phyloP scores from a whole-genome alignment of 305 asterid genomes.

The Fraxinus sp. region DNA sequence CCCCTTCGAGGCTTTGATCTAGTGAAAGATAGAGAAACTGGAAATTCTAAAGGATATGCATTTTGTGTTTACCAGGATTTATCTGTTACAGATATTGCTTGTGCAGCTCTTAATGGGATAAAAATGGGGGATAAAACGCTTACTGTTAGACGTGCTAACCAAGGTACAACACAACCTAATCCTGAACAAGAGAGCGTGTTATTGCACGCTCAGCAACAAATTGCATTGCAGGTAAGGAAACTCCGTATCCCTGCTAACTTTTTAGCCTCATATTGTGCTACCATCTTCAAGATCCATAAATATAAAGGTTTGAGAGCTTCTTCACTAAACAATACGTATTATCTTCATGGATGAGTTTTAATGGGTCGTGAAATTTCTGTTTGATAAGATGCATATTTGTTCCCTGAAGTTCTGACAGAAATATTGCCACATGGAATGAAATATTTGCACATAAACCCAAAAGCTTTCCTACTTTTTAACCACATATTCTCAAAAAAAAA shows the following conservation, averaged over 20 bases:
- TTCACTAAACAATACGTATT: background rate
- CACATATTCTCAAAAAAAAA: background rate
- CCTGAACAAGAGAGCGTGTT: conserved; percentile 95
- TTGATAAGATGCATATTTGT: background rate
- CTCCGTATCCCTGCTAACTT: conserved; percentile 7
- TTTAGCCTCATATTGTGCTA: background rate
- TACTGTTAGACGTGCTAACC: conserved; percentile 94
- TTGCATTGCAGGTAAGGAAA: conserved; percentile 73
- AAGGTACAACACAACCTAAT: conserved; percentile 77
- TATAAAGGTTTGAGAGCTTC: background rate
- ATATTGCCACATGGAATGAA: background rate
- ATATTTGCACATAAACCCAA: background rate
- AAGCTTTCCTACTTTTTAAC: background rate
- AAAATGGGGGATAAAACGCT: conserved; percentile 98
- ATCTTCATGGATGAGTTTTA: background rate
- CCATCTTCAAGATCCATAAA: background rate
- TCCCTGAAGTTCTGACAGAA: background rate
- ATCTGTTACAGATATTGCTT: conserved; percentile 94
- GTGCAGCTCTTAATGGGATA: conserved; percentile 97
- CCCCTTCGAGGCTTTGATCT: conserved; percentile 91
- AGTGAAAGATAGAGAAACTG: conserved; percentile 96
- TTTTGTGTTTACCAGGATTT: conserved; percentile 92
- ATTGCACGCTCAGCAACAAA: conserved; percentile 92
- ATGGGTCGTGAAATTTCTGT: background rate
- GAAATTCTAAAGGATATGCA: conserved; percentile 98